Base-by-base conservation (phyloP, 2,329 filamentous ascomycete genomes). In the Colletotrichum ledebouriae region DNA sequence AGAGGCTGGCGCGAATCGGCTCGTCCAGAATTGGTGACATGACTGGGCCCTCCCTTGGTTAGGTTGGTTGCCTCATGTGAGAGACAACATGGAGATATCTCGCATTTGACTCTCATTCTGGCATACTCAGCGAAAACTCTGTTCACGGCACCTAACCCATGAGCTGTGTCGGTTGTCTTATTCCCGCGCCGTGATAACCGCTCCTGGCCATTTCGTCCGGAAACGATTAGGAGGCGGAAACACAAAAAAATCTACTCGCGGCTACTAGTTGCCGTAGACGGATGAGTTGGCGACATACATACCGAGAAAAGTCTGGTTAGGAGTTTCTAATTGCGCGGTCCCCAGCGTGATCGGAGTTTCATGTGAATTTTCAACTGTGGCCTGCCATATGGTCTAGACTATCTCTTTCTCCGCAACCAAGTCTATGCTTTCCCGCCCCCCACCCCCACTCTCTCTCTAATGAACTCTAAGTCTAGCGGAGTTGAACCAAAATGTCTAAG, bases 401-500 rank as follows among this genome's bases (percentile, higher is more conserved):
- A 25, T 41, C n/a, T 25, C 7, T 56, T 37, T 59, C 37, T 22
- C 12, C 12, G 59, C 37, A 29, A 52, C 17, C 13, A 58, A 50
- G n/a, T 34, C 47, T 25, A 25, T 29, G 25, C 34, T 44, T 17
- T 49, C 50, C n/a, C n/a, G n/a, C n/a, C n/a, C n/a, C n/a, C 17
- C 17, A 17, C 17, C 17, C 17, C 17, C 17, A 17, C 17, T 3
- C 50, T 66, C 25, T 29, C 49, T 37, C 33, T 29, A 50, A 12
- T 22, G 22, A 47, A 49, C 17, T 29, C 41, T 47, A 41, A 17
- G 12, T 58, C 25, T 44, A 33, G 33, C 29, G 53, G 20, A 58
- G 22, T 41, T 39, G 52, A n/a, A 56, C n/a, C 49, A 39, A 47
- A 47, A 42, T n/a, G 33, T 68, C 47, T 60, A 68, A 56, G 41